A percentile compares a stretch with the other conserved stretches of the same genome.
These are phyloP conservation scores for Pseudoturritis turrita DNA, from an alignment of 345 rosid species.

Conservation along the genomic window DNA sequence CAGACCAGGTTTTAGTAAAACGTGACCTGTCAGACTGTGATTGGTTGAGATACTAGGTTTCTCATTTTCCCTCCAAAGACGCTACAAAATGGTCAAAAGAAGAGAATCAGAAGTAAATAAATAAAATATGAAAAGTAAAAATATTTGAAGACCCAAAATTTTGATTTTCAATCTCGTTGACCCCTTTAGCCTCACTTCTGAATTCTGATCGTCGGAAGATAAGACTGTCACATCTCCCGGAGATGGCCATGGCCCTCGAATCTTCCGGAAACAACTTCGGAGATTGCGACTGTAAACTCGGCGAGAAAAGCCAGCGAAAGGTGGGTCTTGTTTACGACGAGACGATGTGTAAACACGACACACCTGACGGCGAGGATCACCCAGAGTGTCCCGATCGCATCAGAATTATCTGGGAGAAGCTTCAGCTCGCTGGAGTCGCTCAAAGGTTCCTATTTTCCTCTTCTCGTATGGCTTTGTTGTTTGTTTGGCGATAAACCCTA, in stretches of 20 bases:
- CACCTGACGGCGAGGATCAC: slow-evolving; percentile 63
- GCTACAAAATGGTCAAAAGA: background rate
- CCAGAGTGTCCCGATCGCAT: slow-evolving; percentile 83
- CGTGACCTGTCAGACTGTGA: background rate
- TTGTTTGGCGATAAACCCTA: slow-evolving; percentile 12
- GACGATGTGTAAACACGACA: slow-evolving; percentile 75
- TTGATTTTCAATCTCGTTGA: background rate
- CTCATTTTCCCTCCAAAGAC: slow-evolving; percentile 10
- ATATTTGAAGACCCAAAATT: background rate
- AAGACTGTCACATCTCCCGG: background rate
- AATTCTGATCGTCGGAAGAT: slow-evolving; percentile 2
- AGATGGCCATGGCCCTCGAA: background rate
- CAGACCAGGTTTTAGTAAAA: no score
- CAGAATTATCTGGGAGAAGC: slow-evolving; percentile 67
- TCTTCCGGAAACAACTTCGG: background rate
- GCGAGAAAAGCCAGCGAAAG: slow-evolving; percentile 27
- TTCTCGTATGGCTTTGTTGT: background rate
- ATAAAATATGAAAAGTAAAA: background rate
- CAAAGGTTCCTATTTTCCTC: slow-evolving; percentile 41
- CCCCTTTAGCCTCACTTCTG: background rate
- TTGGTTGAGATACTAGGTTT: background rate
- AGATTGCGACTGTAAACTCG: background rate
- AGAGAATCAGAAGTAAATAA: background rate
- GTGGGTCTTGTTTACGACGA: slow-evolving; percentile 78
- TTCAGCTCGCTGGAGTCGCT: slow-evolving; percentile 51